Conservation (phyloP, 164 flowering plant genomes). For the Aristolochia fimbriata region DNA sequence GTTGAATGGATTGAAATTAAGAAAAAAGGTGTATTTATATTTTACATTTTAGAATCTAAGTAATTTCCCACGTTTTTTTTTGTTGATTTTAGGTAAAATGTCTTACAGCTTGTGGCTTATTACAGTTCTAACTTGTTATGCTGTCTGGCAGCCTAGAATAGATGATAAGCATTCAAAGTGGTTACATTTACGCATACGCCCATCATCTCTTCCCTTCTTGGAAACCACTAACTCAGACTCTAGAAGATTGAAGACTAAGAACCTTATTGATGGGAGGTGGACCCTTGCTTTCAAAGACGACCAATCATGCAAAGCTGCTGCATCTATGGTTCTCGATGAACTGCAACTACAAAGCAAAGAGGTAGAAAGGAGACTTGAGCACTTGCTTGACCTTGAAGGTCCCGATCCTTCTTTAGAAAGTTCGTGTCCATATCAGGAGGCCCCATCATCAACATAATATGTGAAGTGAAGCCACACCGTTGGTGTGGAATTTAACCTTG, state of each 20-base stretch:
- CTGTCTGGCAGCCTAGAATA: conserved; percentile 54
- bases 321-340: conserved; percentile 69
- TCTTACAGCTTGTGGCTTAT: neutral
- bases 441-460: conserved; percentile 8
- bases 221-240: conserved; percentile 35
- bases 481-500: too few relatives aligned
- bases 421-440: conserved; percentile 6
- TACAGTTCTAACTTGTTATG: neutral
- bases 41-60: too few relatives aligned
- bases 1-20: neutral
- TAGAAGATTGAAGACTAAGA: conserved; percentile 38
- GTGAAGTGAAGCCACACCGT: too few relatives aligned
- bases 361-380: conserved; percentile 66
- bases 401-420: conserved; percentile 14
- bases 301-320: conserved; percentile 60
- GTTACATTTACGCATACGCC: conserved; percentile 91
- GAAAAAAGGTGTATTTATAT: neutral
- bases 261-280: conserved; percentile 93
- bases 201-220: conserved; percentile 53
- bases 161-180: conserved; percentile 83
- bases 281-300: conserved; percentile 84
- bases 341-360: conserved; percentile 37
- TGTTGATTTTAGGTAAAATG: too few relatives aligned
- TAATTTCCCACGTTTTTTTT: too few relatives aligned
- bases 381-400: conserved; percentile 43